phyloP scores from a whole-genome alignment of 768 basidiomycete genomes.

The Mycena chlorophos region DNA sequence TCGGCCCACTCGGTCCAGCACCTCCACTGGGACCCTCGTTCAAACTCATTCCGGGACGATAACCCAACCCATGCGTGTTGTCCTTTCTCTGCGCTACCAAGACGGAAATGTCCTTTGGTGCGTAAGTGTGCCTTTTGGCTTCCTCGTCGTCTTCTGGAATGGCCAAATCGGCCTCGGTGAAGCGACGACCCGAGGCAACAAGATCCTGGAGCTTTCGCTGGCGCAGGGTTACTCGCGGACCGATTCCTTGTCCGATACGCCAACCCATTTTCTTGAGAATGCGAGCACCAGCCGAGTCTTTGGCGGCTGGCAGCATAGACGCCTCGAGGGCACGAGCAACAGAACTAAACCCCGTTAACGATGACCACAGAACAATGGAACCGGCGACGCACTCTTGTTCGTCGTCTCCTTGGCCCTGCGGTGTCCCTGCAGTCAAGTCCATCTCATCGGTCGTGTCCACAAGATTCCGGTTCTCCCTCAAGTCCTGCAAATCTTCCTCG shows the following conservation, averaged over 20 bases:
- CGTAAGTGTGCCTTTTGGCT: slow-evolving; percentile 83
- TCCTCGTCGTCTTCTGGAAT: slow-evolving; percentile 71
- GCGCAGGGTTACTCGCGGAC: slow-evolving; percentile 79
- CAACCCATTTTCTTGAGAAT: slow-evolving; percentile 96
- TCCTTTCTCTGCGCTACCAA: slow-evolving; percentile 68
- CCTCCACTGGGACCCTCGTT: slow-evolving; percentile 55
- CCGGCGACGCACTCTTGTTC: slow-evolving; percentile 54
- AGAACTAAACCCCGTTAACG: slow-evolving; percentile 43
- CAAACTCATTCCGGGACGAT: slow-evolving; percentile 62
- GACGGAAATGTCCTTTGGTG: slow-evolving; percentile 76
- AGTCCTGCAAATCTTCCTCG: slow-evolving; percentile 90
- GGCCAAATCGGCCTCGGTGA: slow-evolving; percentile 31
- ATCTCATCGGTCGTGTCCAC: slow-evolving; percentile 81
- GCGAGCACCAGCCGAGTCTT: slow-evolving; percentile 79
- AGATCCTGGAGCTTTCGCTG: slow-evolving; percentile 74
- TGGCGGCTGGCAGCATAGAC: slow-evolving; percentile 70
- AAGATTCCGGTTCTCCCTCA: slow-evolving; percentile 69
- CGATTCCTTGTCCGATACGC: slow-evolving; percentile 90
- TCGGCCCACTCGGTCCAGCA: slow-evolving; percentile 45
- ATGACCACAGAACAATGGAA: neutral
- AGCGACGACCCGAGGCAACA: slow-evolving; percentile 39
- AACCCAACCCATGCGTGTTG: slow-evolving; percentile 81
- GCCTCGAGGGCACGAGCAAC: slow-evolving; percentile 62
- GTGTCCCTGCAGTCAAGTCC: slow-evolving; percentile 61
- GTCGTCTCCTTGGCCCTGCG: slow-evolving; percentile 38